Evolutionary conservation across 2,329 filamentous ascomycete genomes (phyloP).

Genomic region (Verticillium isaacii): DNA sequence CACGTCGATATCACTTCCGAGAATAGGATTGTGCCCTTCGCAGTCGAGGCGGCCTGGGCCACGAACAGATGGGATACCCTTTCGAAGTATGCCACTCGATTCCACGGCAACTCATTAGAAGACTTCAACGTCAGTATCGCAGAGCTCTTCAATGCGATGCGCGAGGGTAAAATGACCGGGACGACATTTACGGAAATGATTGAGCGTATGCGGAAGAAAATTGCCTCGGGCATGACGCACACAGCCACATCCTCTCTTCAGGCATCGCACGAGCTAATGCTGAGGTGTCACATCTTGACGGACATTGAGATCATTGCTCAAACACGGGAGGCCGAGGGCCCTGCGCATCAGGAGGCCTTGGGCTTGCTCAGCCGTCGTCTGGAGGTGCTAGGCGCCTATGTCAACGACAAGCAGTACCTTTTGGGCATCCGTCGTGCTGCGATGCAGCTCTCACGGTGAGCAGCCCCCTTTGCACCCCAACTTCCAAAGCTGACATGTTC

Average conservation of each 20-base stretch:
- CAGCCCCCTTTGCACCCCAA: constrained; percentile 8
- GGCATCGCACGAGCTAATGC: constrained; percentile 76
- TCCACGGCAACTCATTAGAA: constrained; percentile 44
- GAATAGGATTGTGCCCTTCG: constrained; percentile 71
- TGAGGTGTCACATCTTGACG: constrained; percentile 81
- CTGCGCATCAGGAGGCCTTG: constrained; percentile 36
- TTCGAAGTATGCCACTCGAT: constrained; percentile 57
- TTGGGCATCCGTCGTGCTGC: constrained; percentile 79
- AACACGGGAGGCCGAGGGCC: constrained; percentile 33
- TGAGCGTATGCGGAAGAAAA: constrained; percentile 59
- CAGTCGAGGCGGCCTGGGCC: constrained; percentile 88
- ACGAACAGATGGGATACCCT: constrained; percentile 77
- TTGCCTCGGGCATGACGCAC: constrained; percentile 69
- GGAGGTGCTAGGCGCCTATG: constrained; percentile 83
- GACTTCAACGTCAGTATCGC: constrained; percentile 85
- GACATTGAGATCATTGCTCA: constrained; percentile 77
- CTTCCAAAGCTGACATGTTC: constrained; percentile 3
- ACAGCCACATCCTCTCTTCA: constrained; percentile 77
- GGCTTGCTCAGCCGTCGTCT: constrained; percentile 68
- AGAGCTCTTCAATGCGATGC: constrained; percentile 48
- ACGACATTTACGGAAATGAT: constrained; percentile 53
- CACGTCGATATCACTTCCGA: constrained; percentile 45
- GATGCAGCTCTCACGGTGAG: constrained; percentile 73
- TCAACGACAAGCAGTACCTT: constrained; percentile 89
- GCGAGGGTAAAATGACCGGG: constrained; percentile 45